A percentile compares a stretch with the other conserved stretches of the same genome.
These are phyloP conservation scores for Lentinula novae-zelandiae DNA, from an alignment of 1,284 basidiomycete species.

Conservation along the genomic window DNA sequence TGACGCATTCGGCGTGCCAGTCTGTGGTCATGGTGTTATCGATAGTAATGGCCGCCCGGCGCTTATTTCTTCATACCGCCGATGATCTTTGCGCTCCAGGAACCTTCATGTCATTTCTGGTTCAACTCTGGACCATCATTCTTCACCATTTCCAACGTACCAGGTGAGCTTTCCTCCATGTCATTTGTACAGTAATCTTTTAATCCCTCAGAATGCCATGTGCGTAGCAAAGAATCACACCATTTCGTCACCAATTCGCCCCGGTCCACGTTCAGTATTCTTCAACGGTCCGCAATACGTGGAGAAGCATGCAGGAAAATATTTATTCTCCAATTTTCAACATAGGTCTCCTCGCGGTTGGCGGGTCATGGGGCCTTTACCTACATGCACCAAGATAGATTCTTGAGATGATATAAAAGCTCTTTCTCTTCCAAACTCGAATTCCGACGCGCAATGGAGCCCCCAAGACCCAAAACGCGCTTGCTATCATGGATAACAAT, in stretches of 20 bases:
- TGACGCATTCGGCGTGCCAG: background rate
- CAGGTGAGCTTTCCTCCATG: background rate
- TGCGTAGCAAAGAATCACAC: background rate
- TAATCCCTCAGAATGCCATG: too few relatives aligned
- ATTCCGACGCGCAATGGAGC: background rate
- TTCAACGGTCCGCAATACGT: background rate
- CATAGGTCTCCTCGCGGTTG: background rate
- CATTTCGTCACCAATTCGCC: background rate
- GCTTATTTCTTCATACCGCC: background rate
- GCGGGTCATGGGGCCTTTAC: background rate
- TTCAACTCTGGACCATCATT: too few relatives aligned
- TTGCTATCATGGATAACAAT: background rate
- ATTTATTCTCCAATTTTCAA: background rate
- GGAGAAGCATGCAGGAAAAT: background rate
- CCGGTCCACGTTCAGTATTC: background rate
- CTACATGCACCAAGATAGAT: background rate
- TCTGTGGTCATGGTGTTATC: background rate
- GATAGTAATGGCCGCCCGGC: background rate
- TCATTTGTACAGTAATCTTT: too few relatives aligned
- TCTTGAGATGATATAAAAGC: background rate
- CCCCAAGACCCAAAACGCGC: background rate
- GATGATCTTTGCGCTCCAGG: too few relatives aligned
- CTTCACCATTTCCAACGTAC: too few relatives aligned
- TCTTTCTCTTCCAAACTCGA: background rate
- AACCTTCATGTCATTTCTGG: too few relatives aligned